Evolutionary conservation across 2,329 filamentous ascomycete species (phyloP), one percentile per base, ranked within the genome.

Genomic region (Beauveria brongniartii): DNA sequence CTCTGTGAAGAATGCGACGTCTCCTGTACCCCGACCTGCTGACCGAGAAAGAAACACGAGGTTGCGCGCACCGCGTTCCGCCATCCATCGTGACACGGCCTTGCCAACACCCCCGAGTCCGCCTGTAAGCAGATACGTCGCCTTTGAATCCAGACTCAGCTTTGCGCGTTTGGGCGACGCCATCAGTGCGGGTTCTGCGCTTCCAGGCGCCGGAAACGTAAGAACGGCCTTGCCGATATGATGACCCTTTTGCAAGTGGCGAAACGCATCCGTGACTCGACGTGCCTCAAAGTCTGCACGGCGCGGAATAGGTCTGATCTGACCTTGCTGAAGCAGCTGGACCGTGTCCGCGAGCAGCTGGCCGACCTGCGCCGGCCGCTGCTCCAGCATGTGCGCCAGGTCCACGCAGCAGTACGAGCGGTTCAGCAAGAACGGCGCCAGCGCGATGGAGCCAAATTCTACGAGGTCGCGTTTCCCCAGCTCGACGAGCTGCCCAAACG

Each of bases 391-490:
- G 24, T 53, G 44, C 58, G 68, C 61, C 3, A 77, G 40, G 41
- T 75, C 74, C 3, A 77, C 58, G 44, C 67, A 68, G 6, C 65
- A 57, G 24, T 71, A 75, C 3, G 66, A 67, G 0, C 72, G 68
- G 5, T 70, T 73, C 0, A 61, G 61, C 0, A 70, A 65, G 43
- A 83, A 82, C 0, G 70, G 69, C 0, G 69, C 61, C 78, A 83
- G 79, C 3, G 74, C 72, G 1, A 82, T 70, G 3, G 68, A 65
- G 3, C 69, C 73, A 8, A 73, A 71, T 1, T 72, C 71, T 1
- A 66, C 18, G 9, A 75, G 63, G 52, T 75, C 73, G 16, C 67
- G 66, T 50, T 72, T 72, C 2, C 72, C 72, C 20, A 76, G 69
- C 56, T 77, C 74, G 0, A 77, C 40, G 59, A 77, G 70, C 0